Conservation (phyloP, 352 stramenopile genomes). For the Pythium volutum region DNA sequence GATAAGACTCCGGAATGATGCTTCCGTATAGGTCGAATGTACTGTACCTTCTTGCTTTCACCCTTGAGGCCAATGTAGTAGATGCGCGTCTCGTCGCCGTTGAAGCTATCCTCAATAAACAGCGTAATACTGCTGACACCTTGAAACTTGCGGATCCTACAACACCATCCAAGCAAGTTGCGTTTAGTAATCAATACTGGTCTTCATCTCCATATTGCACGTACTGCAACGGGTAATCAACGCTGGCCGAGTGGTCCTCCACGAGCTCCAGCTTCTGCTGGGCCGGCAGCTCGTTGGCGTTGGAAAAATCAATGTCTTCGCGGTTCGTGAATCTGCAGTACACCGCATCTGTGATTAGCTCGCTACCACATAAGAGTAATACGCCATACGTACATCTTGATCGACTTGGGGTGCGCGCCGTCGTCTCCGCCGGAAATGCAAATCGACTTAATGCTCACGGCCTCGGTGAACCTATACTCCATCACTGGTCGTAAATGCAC, state of each 20-base stretch:
- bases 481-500: neutral
- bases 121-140: slow-evolving; percentile 79
- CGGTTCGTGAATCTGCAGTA: slow-evolving; percentile 59
- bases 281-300: slow-evolving; percentile 66
- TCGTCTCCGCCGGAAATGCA: slow-evolving; percentile 79
- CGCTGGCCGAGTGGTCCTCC: slow-evolving; percentile 54
- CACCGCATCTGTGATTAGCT: slow-evolving; percentile 9
- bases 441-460: slow-evolving; percentile 87
- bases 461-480: slow-evolving; percentile 63
- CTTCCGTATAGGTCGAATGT: neutral
- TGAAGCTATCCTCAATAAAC: slow-evolving; percentile 75
- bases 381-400: slow-evolving; percentile 58
- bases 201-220: neutral
- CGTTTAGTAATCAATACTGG: neutral
- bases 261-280: slow-evolving; percentile 76
- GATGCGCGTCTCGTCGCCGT: slow-evolving; percentile 66
- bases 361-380: neutral
- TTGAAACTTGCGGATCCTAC: slow-evolving; percentile 84
- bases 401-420: slow-evolving; percentile 70
- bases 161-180: too few relatives aligned
- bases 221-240: slow-evolving; percentile 84
- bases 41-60: slow-evolving; percentile 77
- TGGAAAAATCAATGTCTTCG: slow-evolving; percentile 86
- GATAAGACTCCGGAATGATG: neutral
- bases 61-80: slow-evolving; percentile 89